Evolutionary conservation across 805 yeast genomes (phyloP).

Genomic region (Lachancea dasiensis): DNA sequence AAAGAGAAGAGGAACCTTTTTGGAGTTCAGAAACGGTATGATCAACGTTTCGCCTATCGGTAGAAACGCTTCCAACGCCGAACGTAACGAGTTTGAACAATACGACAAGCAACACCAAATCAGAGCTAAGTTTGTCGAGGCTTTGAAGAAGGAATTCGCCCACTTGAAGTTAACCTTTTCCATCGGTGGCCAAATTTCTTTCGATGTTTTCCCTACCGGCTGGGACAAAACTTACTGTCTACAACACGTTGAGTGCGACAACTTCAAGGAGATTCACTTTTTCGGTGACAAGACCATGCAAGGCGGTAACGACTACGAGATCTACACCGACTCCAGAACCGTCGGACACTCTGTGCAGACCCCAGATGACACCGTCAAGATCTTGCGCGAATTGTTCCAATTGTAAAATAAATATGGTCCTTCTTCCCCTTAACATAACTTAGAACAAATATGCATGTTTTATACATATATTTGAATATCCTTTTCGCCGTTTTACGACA

Average conservation of each 20-base stretch:
- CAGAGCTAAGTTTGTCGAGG: constrained; percentile 79
- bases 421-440: neutral
- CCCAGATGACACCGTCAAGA: constrained; percentile 84
- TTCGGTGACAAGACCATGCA: constrained; percentile 96
- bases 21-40: constrained; percentile 99
- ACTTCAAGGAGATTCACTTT: constrained; percentile 86
- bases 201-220: constrained; percentile 99
- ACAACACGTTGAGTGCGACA: constrained; percentile 82
- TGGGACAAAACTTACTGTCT: constrained; percentile 99
- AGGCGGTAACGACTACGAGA: constrained; percentile 99
- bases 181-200: constrained; percentile 98
- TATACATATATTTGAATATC: neutral
- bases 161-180: constrained; percentile 89
- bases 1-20: constrained; percentile 95
- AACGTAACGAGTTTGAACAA: constrained; percentile 87
- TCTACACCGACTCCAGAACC: constrained; percentile 86
- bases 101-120: constrained; percentile 75
- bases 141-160: constrained; percentile 75
- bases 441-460: neutral
- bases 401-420: constrained; percentile 16
- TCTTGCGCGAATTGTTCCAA: constrained; percentile 74
- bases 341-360: constrained; percentile 88
- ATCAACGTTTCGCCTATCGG: constrained; percentile 97
- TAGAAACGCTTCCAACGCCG: constrained; percentile 92
- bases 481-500: constrained; percentile 39